Conservation (phyloP, 2,329 filamentous ascomycete genomes). For the Pseudocercospora pini-densiflorae region DNA sequence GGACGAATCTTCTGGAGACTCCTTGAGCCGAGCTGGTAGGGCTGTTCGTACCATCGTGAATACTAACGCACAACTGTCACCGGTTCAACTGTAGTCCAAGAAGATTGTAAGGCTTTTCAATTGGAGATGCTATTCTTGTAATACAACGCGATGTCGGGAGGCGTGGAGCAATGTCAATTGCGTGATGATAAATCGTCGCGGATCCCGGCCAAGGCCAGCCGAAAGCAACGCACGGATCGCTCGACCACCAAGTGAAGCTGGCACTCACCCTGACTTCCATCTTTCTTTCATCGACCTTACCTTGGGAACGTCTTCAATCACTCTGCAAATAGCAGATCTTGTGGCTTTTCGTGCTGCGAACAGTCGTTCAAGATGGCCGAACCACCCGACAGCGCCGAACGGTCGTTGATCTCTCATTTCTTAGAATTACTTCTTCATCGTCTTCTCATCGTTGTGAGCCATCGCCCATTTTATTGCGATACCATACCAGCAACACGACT, state of each 20-base stretch:
- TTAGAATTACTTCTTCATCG: conserved; percentile 16
- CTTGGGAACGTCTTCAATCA: conserved; percentile 10
- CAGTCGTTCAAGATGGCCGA: conserved; percentile 9
- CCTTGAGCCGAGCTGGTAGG: conserved; percentile 14
- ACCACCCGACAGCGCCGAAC: conserved; percentile 7
- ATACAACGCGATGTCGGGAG: not conserved
- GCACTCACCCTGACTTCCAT: conserved; percentile 25
- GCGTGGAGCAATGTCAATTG: conserved; percentile 1
- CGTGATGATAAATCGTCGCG: conserved; percentile 3
- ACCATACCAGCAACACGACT: not conserved
- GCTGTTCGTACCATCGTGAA: not conserved
- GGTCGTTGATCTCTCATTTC: conserved; percentile 19
- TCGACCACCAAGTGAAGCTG: not conserved
- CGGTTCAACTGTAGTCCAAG: not conserved
- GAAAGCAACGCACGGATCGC: not conserved
- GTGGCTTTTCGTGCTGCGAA: conserved; percentile 10
- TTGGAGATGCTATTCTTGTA: not conserved
- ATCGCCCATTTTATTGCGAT: conserved; percentile 4
- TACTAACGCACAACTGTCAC: not conserved
- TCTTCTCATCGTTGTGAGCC: conserved; percentile 17
- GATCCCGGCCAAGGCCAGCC: not conserved
- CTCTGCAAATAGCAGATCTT: conserved; percentile 10
- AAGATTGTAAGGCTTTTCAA: not conserved
- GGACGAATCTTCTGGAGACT: conserved; percentile 39
- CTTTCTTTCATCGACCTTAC: conserved; percentile 6